Percentiles rank a stretch among this genome's conserved stretches.
These are phyloP conservation scores for Agrocybe pediades DNA, from an alignment of 768 basidiomycete genomes.

Conservation along the genomic window DNA sequence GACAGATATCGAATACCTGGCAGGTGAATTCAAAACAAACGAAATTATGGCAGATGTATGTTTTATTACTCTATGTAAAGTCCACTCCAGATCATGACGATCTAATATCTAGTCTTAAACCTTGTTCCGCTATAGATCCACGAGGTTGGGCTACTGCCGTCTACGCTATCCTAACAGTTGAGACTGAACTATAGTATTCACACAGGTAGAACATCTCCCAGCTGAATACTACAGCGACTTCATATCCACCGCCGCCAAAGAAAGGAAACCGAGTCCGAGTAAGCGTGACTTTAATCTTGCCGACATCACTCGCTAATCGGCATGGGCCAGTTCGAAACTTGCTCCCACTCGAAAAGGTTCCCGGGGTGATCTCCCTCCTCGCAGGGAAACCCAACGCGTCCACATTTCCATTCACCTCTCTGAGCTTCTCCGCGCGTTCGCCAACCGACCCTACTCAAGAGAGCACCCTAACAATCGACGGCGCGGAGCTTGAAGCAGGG, in stretches of 20 bases:
- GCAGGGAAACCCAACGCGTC: slow-evolving; percentile 90
- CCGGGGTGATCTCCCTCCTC: slow-evolving; percentile 78
- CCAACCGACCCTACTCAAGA: slow-evolving; percentile 48
- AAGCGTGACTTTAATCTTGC: slow-evolving; percentile 18
- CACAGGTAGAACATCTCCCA: slow-evolving; percentile 42
- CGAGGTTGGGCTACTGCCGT: no score
- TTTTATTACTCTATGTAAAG: no score
- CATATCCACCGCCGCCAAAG: slow-evolving; percentile 65
- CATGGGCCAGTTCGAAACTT: slow-evolving; percentile 64
- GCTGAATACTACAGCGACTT: slow-evolving; percentile 59
- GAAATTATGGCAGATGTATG: no score
- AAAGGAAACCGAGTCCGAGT: slow-evolving; percentile 67
- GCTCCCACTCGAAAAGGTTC: slow-evolving; percentile 73
- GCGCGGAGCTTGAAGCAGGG: slow-evolving; percentile 59
- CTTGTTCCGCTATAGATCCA: no score
- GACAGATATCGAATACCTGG: no score
- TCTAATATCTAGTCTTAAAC: no score
- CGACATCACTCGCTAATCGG: no score
- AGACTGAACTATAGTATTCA: no score
- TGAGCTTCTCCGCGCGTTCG: slow-evolving; percentile 65
- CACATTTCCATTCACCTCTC: slow-evolving; percentile 87
- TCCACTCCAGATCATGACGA: no score
- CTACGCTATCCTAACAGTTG: no score
- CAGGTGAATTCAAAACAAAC: no score
- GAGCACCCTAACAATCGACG: slow-evolving; percentile 53